Evolutionary conservation across 768 basidiomycete species (phyloP).

Genomic region (Infundibulicybe gibba): DNA sequence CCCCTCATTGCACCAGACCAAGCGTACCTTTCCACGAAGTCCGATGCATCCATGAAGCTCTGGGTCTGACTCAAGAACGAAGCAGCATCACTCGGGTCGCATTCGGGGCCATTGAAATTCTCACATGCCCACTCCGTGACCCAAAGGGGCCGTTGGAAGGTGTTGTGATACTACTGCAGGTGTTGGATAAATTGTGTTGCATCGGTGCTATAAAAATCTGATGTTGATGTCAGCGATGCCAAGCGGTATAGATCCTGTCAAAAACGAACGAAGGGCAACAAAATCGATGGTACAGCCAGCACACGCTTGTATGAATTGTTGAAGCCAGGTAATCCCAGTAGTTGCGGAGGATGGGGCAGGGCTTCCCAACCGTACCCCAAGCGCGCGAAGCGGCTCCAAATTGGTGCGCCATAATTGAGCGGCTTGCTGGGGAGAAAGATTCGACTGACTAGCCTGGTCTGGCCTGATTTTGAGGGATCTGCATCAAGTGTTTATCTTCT

Average conservation of each 20-base stretch:
- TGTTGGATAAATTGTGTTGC: too few species aligned
- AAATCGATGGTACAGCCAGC: slow-evolving; percentile 1
- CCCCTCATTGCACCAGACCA: slow-evolving; percentile 35
- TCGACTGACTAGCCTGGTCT: slow-evolving; percentile 29
- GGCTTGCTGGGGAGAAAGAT: too few species aligned
- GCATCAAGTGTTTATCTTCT: background rate
- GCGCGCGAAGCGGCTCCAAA: too few species aligned
- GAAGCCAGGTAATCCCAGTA: too few species aligned
- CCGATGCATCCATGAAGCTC: too few species aligned
- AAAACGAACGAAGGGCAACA: background rate
- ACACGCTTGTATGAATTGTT: background rate
- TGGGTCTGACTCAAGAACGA: too few species aligned
- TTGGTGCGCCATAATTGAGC: too few species aligned
- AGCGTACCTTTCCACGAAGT: too few species aligned
- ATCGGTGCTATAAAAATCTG: background rate
- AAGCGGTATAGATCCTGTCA: background rate
- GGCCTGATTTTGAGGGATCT: slow-evolving; percentile 38
- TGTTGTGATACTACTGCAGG: too few species aligned
- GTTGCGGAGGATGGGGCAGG: too few species aligned
- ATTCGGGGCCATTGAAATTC: slow-evolving; percentile 21
- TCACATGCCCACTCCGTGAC: slow-evolving; percentile 24
- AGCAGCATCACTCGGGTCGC: slow-evolving; percentile 8
- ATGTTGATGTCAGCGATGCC: background rate
- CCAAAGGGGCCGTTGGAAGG: too few species aligned
- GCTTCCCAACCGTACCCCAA: too few species aligned